Conservation (phyloP, 2,329 filamentous ascomycete genomes). For the Fusarium staphyleae region DNA sequence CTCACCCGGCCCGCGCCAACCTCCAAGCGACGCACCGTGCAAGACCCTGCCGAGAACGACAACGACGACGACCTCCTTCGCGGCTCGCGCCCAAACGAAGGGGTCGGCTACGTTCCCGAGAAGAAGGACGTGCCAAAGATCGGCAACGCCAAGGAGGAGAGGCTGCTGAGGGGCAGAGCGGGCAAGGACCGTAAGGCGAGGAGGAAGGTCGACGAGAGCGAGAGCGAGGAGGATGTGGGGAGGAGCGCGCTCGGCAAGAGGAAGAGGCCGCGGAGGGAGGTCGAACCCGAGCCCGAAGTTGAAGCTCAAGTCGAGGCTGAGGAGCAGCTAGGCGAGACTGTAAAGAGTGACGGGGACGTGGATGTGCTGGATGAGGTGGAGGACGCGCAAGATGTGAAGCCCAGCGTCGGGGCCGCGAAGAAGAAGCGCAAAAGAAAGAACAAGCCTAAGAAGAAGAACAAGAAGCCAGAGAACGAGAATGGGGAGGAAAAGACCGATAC, state of each 20-base stretch:
- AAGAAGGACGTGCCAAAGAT: slow-evolving; percentile 33
- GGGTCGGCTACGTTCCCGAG: slow-evolving; percentile 50
- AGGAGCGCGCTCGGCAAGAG: slow-evolving; percentile 49
- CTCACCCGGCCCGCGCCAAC: slow-evolving; percentile 31
- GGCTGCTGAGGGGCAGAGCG: slow-evolving; percentile 44
- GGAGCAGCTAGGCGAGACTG: background rate
- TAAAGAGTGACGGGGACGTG: slow-evolving; percentile 30
- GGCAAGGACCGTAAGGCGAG: slow-evolving; percentile 36
- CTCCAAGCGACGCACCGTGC: slow-evolving; percentile 3
- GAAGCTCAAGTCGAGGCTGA: slow-evolving; percentile 1
- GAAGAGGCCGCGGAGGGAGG: slow-evolving; percentile 43
- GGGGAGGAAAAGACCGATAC: slow-evolving; percentile 22
- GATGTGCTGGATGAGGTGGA: slow-evolving; percentile 28
- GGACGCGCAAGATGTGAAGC: background rate
- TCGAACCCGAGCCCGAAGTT: slow-evolving; percentile 6
- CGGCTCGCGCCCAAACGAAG: slow-evolving; percentile 46
- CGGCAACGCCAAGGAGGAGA: slow-evolving; percentile 39
- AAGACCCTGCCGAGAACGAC: slow-evolving; percentile 13
- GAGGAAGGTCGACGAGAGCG: slow-evolving; percentile 40
- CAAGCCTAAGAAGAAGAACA: slow-evolving; percentile 39
- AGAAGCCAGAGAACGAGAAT: slow-evolving; percentile 39
- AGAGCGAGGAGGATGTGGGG: slow-evolving; percentile 48
- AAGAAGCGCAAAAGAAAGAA: slow-evolving; percentile 39
- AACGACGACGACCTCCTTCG: slow-evolving; percentile 41
- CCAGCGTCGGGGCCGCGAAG: slow-evolving; percentile 3